A percentile compares a stretch with the other conserved stretches of the same genome.
Conservation (phyloP, 495 filamentous ascomycete genomes). For the Aspergillus diversus region DNA sequence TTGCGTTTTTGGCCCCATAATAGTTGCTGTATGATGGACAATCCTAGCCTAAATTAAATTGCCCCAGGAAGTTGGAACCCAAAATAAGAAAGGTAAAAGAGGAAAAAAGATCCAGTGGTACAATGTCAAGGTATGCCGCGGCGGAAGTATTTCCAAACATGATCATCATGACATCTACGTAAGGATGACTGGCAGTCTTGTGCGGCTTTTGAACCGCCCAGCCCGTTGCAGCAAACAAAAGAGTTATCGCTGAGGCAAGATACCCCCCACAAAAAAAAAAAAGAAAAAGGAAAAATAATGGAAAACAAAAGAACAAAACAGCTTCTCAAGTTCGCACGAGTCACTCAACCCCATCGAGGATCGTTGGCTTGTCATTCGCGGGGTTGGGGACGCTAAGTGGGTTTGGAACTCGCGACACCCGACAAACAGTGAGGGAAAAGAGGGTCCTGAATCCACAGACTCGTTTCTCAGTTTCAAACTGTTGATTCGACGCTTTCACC, state of each 20-base stretch:
- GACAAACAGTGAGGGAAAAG: constrained; percentile 16
- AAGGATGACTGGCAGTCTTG: not conserved
- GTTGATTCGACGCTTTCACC: constrained; percentile 8
- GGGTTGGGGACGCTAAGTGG: constrained; percentile 20
- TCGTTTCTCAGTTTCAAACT: constrained; percentile 1
- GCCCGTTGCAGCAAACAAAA: not conserved
- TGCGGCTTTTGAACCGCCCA: not conserved
- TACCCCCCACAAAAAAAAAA: not conserved
- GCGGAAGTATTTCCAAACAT: no score
- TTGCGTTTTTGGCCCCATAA: not conserved
- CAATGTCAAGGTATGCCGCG: not conserved
- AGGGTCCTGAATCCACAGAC: constrained; percentile 15
- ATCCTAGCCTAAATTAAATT: not conserved
- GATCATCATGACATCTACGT: no score
- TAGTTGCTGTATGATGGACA: not conserved
- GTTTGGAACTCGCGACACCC: constrained; percentile 7
- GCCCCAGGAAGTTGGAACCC: not conserved
- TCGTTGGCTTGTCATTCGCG: constrained; percentile 24
- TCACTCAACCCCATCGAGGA: constrained; percentile 18
- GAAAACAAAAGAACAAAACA: not conserved
- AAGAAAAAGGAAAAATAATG: not conserved
- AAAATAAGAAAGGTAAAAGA: constrained; percentile 7
- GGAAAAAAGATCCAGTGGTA: not conserved
- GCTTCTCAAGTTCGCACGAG: constrained; percentile 1
- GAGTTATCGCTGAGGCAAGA: not conserved